Evolutionary conservation across 2,329 filamentous ascomycete genomes (phyloP).

Genomic region (Graphilbum sp.): DNA sequence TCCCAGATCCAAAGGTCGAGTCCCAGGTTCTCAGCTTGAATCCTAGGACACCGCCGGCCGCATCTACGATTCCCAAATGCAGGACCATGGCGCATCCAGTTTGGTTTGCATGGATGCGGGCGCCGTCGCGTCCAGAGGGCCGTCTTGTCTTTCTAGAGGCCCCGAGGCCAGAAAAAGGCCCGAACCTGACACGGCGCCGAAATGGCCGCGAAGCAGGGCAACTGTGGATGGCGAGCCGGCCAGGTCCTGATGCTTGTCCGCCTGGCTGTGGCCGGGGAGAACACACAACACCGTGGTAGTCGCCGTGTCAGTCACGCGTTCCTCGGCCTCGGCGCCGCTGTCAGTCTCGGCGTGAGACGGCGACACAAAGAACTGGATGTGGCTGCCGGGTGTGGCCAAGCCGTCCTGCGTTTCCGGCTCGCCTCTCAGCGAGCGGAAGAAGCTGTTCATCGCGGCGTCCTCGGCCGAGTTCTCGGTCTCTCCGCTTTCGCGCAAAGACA

Average conservation of each 20-base stretch:
- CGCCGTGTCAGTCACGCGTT: no score
- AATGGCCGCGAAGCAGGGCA: constrained; percentile 23
- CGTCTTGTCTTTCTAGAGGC: neutral
- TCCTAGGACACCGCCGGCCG: no score
- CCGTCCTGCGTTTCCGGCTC: constrained; percentile 21
- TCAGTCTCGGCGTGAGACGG: constrained; percentile 5
- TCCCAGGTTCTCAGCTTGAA: no score
- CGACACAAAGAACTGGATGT: constrained; percentile 46
- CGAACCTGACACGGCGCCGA: constrained; percentile 45
- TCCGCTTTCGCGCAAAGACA: constrained; percentile 11
- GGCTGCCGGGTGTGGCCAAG: constrained; percentile 45
- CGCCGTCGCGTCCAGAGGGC: no score
- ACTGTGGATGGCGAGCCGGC: no score
- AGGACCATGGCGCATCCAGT: constrained; percentile 30
- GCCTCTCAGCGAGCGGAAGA: constrained; percentile 31
- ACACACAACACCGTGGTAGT: no score
- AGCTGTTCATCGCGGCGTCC: constrained; percentile 35
- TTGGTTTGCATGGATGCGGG: constrained; percentile 19
- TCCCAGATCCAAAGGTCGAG: no score
- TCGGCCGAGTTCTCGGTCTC: constrained; percentile 11
- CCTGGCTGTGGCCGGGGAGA: neutral
- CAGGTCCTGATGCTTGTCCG: neutral
- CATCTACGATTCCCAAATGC: constrained; percentile 9
- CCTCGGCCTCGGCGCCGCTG: no score
- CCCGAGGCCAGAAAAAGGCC: constrained; percentile 35